phyloP scores from a whole-genome alignment of 306 rosid genomes.

The Crotalaria pallida region DNA sequence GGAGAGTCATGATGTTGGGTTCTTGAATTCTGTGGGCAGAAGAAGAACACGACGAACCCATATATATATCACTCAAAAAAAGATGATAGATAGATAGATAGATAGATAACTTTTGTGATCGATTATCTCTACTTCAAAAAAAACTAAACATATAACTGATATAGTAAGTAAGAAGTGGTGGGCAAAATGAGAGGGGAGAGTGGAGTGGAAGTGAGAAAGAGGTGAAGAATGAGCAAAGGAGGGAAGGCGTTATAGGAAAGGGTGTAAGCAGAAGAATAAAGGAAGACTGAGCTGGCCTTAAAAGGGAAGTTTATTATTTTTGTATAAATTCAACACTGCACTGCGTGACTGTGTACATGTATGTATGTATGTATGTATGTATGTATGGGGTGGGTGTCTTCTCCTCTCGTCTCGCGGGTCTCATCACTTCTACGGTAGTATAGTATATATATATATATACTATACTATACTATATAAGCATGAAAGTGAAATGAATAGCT shows the following conservation, averaged over 20 bases:
- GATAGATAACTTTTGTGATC: not conserved
- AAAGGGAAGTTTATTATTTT: conserved; percentile 27
- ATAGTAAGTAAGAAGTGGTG: not conserved
- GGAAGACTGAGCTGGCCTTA: conserved; percentile 30
- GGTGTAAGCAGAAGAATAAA: conserved; percentile 11
- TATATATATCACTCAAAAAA: conserved; percentile 20
- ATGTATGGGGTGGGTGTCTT: too few relatives aligned
- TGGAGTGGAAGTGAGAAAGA: conserved; percentile 30
- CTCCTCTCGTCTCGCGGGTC: too few relatives aligned
- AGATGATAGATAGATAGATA: too few relatives aligned
- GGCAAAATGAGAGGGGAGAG: conserved; percentile 2
- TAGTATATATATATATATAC: too few relatives aligned
- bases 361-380: too few relatives aligned
- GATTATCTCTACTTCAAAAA: conserved; percentile 25
- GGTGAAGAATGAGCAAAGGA: conserved; percentile 13
- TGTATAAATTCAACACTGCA: too few relatives aligned
- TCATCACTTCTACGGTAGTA: too few relatives aligned
- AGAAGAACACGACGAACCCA: conserved; percentile 79
- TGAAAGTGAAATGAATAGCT: too few relatives aligned
- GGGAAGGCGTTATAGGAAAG: conserved; percentile 47
- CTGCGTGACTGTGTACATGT: too few relatives aligned
- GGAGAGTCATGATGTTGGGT: conserved; percentile 55
- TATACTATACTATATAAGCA: too few relatives aligned
- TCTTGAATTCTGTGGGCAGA: conserved; percentile 50
- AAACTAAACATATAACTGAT: not conserved